Base-by-base conservation (phyloP, 305 asterid species). In the Plantago coronopus region DNA sequence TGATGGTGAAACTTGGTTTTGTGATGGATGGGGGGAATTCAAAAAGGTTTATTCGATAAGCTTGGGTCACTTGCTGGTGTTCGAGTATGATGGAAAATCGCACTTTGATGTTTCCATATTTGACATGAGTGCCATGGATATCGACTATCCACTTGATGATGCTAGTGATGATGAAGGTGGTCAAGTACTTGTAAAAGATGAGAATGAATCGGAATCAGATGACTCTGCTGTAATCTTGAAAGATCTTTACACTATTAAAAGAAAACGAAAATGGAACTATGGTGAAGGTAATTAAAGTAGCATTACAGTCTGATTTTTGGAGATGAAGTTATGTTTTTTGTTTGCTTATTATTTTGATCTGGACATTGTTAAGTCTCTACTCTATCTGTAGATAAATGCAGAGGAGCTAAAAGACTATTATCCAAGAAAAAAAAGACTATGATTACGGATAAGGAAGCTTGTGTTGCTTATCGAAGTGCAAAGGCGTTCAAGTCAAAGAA, bases 381-480 rank as follows among this genome's bases (percentile, higher is more conserved):
- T 8, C 17, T 31, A 25, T 14, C 22, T 46, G 40, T 64, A 60
- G 57, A 16, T 37, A 59, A 47, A 56, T 53, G 62, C 18, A 37
- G 9, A 16, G 55, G 16, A 5, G n/a, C 2, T 29, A 50, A 21
- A n/a, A 34, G 58, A 15, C 29, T 15, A n/a, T 3, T 25, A 25
- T 5, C 20, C 29, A 25, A 23, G 40, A 18, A 19, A 53, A 23
- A 31, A 5, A 2, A 11, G 51, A 6, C 20, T 31, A 25, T 9
- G 18, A 22, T 43, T 8, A 9, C 43, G 1, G 68, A n/a, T 27
- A 55, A 65, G 48, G 61, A 57, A 50, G 47, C 38, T 21, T 37
- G 37, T 42, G 17, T 9, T 31, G 60, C 67, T 21, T 65, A 64
- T 44, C 56, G 37, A 54, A 68, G 17, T 25, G 81, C 81, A 42